Conservation (phyloP, 805 yeast species). For the Candida xiaguanensis region DNA sequence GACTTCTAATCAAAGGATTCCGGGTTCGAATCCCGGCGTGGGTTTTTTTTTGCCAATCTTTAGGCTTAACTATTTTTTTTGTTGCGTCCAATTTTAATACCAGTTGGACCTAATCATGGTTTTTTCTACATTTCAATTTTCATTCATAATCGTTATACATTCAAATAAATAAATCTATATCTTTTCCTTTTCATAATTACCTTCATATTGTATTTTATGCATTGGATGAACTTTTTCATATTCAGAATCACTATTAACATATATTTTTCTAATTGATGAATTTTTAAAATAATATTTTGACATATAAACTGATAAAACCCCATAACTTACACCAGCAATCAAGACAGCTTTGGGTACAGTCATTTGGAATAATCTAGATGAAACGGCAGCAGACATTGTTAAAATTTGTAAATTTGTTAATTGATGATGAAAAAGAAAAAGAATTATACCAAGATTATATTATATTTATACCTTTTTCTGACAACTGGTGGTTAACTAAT, state of each 20-base stretch:
- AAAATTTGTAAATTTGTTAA: not conserved
- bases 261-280: conserved; percentile 28
- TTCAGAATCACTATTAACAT: conserved; percentile 24
- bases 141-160: not conserved
- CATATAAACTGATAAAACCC: conserved; percentile 33
- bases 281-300: conserved; percentile 25
- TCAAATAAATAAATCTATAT: not conserved
- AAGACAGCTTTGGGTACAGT: conserved; percentile 21
- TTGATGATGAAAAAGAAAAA: not conserved
- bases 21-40: conserved; percentile 60
- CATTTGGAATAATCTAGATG: conserved; percentile 5
- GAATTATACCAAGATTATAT: not conserved
- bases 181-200: conserved; percentile 4
- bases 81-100: not conserved
- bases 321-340: conserved; percentile 31
- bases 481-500: too few relatives aligned
- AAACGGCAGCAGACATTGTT: conserved; percentile 3
- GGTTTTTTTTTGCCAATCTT: conserved; percentile 25
- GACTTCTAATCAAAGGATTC: conserved; percentile 66
- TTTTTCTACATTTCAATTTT: not conserved
- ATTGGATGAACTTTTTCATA: conserved; percentile 20
- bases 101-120: too few relatives aligned
- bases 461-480: not conserved
- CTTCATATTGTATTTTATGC: conserved; percentile 10
- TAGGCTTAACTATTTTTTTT: too few relatives aligned